Percentiles rank a stretch among this genome's conserved stretches.
Conservation (phyloP, 129 eudicot genomes). For the Lonicera japonica region DNA sequence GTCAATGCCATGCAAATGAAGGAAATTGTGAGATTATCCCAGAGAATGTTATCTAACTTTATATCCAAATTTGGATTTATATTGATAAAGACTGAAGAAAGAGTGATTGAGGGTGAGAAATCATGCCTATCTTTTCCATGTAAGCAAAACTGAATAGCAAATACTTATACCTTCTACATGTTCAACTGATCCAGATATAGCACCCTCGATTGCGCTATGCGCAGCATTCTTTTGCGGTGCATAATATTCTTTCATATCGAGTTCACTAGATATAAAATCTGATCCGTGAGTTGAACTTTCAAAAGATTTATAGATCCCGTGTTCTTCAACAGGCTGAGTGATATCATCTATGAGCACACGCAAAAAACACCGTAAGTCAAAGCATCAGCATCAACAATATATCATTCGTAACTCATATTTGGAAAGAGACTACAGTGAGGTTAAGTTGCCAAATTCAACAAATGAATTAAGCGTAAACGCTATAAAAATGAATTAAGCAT, state of each 20-base stretch:
- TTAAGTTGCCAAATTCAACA: constrained; percentile 1
- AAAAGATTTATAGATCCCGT: constrained; percentile 9
- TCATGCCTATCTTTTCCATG: not conserved
- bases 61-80: too few relatives aligned
- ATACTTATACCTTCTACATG: constrained; percentile 28
- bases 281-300: constrained; percentile 19
- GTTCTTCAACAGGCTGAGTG: constrained; percentile 51
- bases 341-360: constrained; percentile 68
- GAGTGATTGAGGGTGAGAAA: not conserved
- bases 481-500: not conserved
- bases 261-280: constrained; percentile 24
- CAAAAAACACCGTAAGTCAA: constrained; percentile 8
- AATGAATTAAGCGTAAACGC: too few relatives aligned
- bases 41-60: too few relatives aligned
- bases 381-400: constrained; percentile 15
- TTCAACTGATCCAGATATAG: constrained; percentile 13
- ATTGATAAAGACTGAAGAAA: not conserved
- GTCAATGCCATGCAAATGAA: not conserved
- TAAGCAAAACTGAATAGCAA: not conserved
- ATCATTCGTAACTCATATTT: not conserved
- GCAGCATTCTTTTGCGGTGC: constrained; percentile 9
- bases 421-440: not conserved
- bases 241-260: constrained; percentile 24
- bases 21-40: not conserved
- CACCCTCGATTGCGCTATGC: constrained; percentile 17